Evolutionary conservation across 306 rosid genomes (phyloP), one percentile per base, ranked within the genome.

Genomic region (Vachellia pachyceras): DNA sequence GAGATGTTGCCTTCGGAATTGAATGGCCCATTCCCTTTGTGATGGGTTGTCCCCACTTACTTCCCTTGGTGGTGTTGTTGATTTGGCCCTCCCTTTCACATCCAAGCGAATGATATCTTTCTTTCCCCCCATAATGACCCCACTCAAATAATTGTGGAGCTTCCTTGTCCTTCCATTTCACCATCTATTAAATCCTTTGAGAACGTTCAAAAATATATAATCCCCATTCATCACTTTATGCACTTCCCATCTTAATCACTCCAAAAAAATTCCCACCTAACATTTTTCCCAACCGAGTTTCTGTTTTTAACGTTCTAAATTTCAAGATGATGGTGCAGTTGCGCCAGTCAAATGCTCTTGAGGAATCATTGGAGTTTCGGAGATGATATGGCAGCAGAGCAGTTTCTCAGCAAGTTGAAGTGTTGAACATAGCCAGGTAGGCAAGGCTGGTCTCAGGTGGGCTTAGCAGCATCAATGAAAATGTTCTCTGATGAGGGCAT

Each of bases 321-420:
- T n/a, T 20, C 33, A 55, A 55, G 35, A 55, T 9, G 63, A 20
- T 55, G 9, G 55, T 49, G 8, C 45, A 7, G 45, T 41, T 41
- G 45, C 7, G 45, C 10, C 45, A 7, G 45, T 41, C 45, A 41
- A 41, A 41, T 9, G 45, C 45, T n/a, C 11, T 41, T 47, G 14
- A 3, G 54, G 54, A 11, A 47, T 47, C 17, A 47, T 47, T 47
- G 54, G 54, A 14, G 54, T 47, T 47, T 47, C 6, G 54, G 54
- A 14, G 54, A 47, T 47, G 54, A 47, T n/a, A 47, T 47, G n/a
- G n/a, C n/a, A 47, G 65, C 65, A 58, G 33, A 58, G 65, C 65
- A 58, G 65, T 58, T 22, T 58, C 7, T n/a, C n/a, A n/a, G n/a
- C n/a, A n/a, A n/a, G n/a, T n/a, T n/a, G n/a, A n/a, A n/a, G n/a